These are phyloP conservation scores for Nymphaea colorata DNA, from an alignment of 164 flowering plant species.

Conservation along the genomic window DNA sequence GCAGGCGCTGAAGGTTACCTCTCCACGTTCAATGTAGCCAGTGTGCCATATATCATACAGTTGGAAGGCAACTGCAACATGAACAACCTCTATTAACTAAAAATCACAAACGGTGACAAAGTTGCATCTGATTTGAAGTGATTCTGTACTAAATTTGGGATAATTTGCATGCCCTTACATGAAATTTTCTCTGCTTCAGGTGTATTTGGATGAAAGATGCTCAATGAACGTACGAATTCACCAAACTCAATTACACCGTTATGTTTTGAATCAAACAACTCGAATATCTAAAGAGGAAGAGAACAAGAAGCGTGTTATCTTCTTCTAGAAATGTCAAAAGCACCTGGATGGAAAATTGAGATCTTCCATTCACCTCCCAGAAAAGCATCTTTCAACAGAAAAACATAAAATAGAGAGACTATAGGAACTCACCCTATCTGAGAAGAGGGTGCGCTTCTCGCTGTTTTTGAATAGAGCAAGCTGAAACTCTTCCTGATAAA, in stretches of 20 bases:
- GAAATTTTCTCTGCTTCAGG: constrained; percentile 44
- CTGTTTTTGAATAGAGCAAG: constrained; percentile 58
- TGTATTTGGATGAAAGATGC: constrained; percentile 66
- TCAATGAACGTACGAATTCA: constrained; percentile 64
- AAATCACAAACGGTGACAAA: neutral
- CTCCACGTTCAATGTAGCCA: constrained; percentile 30
- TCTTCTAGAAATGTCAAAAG: neutral
- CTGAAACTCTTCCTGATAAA: constrained; percentile 61
- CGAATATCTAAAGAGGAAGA: constrained; percentile 44
- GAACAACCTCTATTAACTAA: neutral
- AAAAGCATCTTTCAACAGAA: neutral
- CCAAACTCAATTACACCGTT: constrained; percentile 76
- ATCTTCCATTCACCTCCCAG: neutral
- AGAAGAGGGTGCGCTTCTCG: constrained; percentile 50
- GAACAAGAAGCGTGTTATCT: neutral
- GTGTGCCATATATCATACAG: constrained; percentile 20
- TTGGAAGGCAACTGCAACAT: constrained; percentile 25
- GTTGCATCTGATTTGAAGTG: neutral
- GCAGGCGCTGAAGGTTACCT: constrained; percentile 16
- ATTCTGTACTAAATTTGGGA: neutral
- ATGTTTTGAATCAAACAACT: constrained; percentile 52
- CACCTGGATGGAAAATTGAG: neutral
- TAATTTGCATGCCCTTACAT: neutral
- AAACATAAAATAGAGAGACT: neutral
- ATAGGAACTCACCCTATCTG: constrained; percentile 37